Percentiles rank a stretch among this genome's conserved stretches.
Conservation (phyloP, 2,329 filamentous ascomycete species). For the Knufia fluminis region DNA sequence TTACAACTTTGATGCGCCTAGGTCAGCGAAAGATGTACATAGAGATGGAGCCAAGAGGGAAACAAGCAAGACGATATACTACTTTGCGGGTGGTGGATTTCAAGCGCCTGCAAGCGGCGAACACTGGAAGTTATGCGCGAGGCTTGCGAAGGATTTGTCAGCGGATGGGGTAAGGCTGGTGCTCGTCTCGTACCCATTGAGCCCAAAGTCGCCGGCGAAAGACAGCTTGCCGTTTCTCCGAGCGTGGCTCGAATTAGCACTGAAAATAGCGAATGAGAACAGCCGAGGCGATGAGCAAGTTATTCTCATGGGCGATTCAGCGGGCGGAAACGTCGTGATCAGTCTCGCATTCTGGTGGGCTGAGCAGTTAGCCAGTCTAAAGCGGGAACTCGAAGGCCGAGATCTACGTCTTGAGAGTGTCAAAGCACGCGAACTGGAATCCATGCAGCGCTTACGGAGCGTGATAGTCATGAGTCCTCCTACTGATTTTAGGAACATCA, state of each 20-base stretch:
- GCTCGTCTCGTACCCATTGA: constrained; percentile 46
- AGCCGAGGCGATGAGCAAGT: constrained; percentile 32
- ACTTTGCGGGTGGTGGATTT: constrained; percentile 50
- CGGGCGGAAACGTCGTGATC: constrained; percentile 44
- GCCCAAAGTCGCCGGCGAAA: constrained; percentile 44
- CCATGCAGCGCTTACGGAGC: constrained; percentile 1
- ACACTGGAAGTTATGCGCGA: constrained; percentile 45
- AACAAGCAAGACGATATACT: constrained; percentile 36
- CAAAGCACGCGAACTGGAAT: neutral
- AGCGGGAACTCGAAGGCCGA: neutral
- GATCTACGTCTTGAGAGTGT: neutral
- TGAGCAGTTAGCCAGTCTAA: neutral
- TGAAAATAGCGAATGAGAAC: constrained; percentile 31
- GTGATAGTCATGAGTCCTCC: constrained; percentile 42
- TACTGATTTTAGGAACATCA: constrained; percentile 40
- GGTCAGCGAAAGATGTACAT: neutral
- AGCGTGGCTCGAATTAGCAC: constrained; percentile 35
- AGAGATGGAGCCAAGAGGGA: neutral
- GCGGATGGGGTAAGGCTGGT: neutral
- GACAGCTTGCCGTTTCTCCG: constrained; percentile 40
- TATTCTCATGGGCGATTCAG: constrained; percentile 46
- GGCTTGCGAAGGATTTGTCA: constrained; percentile 35
- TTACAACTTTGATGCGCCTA: neutral
- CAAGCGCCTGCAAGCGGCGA: constrained; percentile 40
- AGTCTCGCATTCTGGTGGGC: constrained; percentile 26